Evolutionary conservation across 805 yeast species (phyloP), one percentile per base, ranked within the genome.

Genomic region (Pichia deserticola): DNA sequence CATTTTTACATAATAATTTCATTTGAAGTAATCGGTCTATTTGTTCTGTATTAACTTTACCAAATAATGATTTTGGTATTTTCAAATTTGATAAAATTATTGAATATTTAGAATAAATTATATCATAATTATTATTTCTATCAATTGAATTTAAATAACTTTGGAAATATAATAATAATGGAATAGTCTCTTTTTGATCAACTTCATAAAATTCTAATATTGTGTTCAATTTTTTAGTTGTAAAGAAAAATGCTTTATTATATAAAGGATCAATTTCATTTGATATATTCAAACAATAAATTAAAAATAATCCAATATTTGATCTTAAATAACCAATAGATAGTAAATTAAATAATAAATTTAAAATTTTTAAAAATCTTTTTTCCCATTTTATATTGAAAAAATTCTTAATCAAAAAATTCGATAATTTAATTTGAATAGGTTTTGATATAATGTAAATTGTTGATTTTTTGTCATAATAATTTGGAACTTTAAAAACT

Each of bases 311-410:
- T 20, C 57, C 35, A n/a, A 64, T 46, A 39, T 53, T 41, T 4
- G 40, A 33, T 47, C 67, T 50, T 6, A 61, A 41, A 49, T 63
- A 65, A 3, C 65, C 67, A 29, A 63, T 58, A 13, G 63, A 56
- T 3, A 64, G 54, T 40, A 60, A 45, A 42, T 59, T 57, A 52
- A 58, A 64, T 12, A 64, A 10, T 13, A 57, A 50, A 6, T 64
- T 58, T 12, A 62, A 50, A 3, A 63, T 15, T 20, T 46, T 44
- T 4, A 63, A 45, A 36, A 48, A 62, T 5, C 47, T 34, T 25
- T 54, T 55, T 29, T 54, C 54, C 42, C 56, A 53, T 25, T 52
- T 50, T 45, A 64, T 60, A 35, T 60, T 59, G 29, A 42, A 48
- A 44, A 61, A 61, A 39, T 60, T 55, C 7, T 43, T 35, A 5